Conservation (phyloP, 192 early-diverging fungal species). For the Powellomyces hirtus region DNA sequence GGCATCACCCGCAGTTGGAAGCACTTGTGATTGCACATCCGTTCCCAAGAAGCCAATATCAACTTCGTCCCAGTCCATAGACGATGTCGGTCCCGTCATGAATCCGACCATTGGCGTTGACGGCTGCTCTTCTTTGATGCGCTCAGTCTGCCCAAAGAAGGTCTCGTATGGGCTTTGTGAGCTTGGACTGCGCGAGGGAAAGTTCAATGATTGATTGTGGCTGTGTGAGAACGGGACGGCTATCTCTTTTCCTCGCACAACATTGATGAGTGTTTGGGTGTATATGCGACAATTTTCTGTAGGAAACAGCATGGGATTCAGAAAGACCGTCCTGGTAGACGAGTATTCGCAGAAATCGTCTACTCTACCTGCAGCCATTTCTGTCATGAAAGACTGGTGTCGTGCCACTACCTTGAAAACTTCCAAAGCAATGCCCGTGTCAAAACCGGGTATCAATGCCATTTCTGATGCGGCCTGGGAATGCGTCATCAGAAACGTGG, state of each 20-base stretch:
- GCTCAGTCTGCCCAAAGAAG: not conserved
- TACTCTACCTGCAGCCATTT: conserved; percentile 24
- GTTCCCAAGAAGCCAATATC: too few species aligned
- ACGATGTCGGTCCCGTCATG: not conserved
- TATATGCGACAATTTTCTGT: conserved; percentile 21
- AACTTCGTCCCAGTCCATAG: too few species aligned
- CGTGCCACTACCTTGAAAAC: conserved; percentile 19
- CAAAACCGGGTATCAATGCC: not conserved
- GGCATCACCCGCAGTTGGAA: too few species aligned
- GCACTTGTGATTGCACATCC: too few species aligned
- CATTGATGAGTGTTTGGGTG: not conserved
- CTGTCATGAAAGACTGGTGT: conserved; percentile 4
- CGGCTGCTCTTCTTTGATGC: conserved; percentile 2
- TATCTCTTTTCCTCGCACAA: not conserved
- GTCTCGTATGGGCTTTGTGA: not conserved
- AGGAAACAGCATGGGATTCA: not conserved
- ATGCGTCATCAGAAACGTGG: not conserved
- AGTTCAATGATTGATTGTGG: not conserved
- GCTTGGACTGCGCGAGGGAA: not conserved
- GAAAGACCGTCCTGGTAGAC: not conserved
- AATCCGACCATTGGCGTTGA: not conserved
- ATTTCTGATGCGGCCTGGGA: conserved; percentile 19
- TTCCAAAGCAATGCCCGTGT: conserved; percentile 1
- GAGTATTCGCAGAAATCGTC: not conserved
- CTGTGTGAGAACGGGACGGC: not conserved